A percentile compares a stretch with the other conserved stretches of the same genome.
Conservation (phyloP, 2,329 filamentous ascomycete species). For the Xylariaceae sp. region DNA sequence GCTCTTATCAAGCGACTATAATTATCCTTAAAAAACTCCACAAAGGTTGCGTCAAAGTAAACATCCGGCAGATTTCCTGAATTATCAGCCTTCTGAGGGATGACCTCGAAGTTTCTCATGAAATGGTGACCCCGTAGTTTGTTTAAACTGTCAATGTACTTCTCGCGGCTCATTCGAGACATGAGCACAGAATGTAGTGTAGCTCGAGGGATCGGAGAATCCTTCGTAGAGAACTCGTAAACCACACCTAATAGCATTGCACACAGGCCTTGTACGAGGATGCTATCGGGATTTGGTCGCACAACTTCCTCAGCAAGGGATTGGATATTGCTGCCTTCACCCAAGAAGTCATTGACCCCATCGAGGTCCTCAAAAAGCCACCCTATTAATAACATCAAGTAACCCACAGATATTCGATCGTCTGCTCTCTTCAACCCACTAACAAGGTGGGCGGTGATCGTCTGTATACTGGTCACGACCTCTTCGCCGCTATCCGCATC, state of each 20-base stretch:
- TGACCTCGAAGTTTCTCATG: conserved; percentile 87
- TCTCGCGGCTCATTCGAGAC: conserved; percentile 78
- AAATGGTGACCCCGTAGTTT: conserved; percentile 76
- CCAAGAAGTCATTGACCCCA: conserved; percentile 89
- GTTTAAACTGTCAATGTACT: conserved; percentile 80
- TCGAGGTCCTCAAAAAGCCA: conserved; percentile 94
- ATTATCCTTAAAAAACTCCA: conserved; percentile 95
- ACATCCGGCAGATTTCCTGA: conserved; percentile 70
- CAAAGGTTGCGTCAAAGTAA: conserved; percentile 82
- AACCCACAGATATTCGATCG: conserved; percentile 77
- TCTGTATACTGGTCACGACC: conserved; percentile 91
- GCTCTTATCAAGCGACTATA: conserved; percentile 83
- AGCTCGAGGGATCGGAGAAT: conserved; percentile 83
- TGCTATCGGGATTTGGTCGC: conserved; percentile 63
- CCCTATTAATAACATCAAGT: conserved; percentile 83
- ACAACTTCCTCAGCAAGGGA: conserved; percentile 74
- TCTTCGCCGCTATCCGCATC: conserved; percentile 90
- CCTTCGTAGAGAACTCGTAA: conserved; percentile 97
- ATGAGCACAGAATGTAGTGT: conserved; percentile 79
- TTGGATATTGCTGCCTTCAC: conserved; percentile 90
- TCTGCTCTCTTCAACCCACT: conserved; percentile 74
- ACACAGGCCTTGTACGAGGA: conserved; percentile 78
- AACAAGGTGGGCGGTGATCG: conserved; percentile 82
- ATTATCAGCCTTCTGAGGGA: conserved; percentile 67
- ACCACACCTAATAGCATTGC: conserved; percentile 83